These are phyloP conservation scores for Aspergillus cejpii DNA, from an alignment of 2,329 filamentous ascomycete species.

Conservation along the genomic window DNA sequence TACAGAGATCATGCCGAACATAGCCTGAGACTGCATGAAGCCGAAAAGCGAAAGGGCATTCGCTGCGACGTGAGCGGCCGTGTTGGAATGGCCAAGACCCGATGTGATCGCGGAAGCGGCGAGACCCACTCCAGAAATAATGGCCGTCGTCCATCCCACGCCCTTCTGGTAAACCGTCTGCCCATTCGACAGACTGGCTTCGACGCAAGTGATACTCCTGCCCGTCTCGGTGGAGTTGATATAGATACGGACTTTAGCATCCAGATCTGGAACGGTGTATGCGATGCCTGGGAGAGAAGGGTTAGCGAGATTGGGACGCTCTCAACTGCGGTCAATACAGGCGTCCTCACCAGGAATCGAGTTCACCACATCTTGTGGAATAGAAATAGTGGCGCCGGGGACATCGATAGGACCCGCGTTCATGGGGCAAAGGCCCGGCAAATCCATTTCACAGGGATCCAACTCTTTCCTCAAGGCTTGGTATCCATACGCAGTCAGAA, in stretches of 20 bases:
- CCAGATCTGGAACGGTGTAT: slow-evolving; percentile 83
- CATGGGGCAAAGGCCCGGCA: slow-evolving; percentile 84
- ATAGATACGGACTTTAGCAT: slow-evolving; percentile 73
- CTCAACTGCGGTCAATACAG: neutral
- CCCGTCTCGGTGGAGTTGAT: slow-evolving; percentile 65
- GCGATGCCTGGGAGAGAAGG: slow-evolving; percentile 57
- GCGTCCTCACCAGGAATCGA: slow-evolving; percentile 57
- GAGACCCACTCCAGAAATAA: slow-evolving; percentile 78
- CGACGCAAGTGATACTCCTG: slow-evolving; percentile 71
- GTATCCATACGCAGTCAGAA: slow-evolving; percentile 77
- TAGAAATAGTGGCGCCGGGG: slow-evolving; percentile 57
- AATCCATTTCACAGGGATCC: slow-evolving; percentile 65
- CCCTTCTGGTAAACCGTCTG: slow-evolving; percentile 84
- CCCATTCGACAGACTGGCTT: slow-evolving; percentile 81
- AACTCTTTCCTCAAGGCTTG: slow-evolving; percentile 60
- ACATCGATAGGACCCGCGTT: slow-evolving; percentile 73
- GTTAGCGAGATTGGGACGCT: slow-evolving; percentile 5
- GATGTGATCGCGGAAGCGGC: slow-evolving; percentile 82
- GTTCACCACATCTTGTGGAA: slow-evolving; percentile 52
- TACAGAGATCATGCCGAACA: slow-evolving; percentile 78
- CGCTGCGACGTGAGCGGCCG: slow-evolving; percentile 86
- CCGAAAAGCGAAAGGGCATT: slow-evolving; percentile 90
- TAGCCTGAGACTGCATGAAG: slow-evolving; percentile 91
- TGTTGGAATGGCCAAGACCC: slow-evolving; percentile 85
- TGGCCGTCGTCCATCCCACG: slow-evolving; percentile 82